phyloP scores from a whole-genome alignment of 306 rosid genomes.

The Medicago truncatula region DNA sequence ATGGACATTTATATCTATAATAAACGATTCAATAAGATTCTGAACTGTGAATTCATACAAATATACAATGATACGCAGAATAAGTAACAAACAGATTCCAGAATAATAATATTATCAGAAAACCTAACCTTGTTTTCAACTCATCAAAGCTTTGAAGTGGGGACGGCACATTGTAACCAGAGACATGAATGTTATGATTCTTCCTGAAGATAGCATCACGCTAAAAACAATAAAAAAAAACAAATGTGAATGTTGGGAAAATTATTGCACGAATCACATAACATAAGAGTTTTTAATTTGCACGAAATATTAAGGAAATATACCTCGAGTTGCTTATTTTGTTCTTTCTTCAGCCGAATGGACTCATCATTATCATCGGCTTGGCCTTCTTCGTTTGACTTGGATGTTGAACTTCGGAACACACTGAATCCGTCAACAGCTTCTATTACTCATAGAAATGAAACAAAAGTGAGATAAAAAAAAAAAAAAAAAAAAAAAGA shows the following conservation, averaged over 20 bases:
- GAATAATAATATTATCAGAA: neutral
- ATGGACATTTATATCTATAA: slow-evolving; percentile 67
- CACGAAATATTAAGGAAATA: slow-evolving; percentile 48
- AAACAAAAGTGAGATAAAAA: slow-evolving; percentile 24
- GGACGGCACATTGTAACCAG: slow-evolving; percentile 79
- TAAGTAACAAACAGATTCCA: slow-evolving; percentile 23
- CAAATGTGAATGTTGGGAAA: slow-evolving; percentile 6
- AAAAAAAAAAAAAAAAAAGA: too few relatives aligned
- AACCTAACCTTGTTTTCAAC: slow-evolving; percentile 75
- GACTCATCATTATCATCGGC: slow-evolving; percentile 39
- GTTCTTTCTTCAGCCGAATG: slow-evolving; percentile 64
- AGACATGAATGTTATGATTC: slow-evolving; percentile 77
- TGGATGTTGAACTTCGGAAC: slow-evolving; percentile 66
- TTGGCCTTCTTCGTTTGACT: slow-evolving; percentile 41
- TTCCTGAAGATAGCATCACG: slow-evolving; percentile 74
- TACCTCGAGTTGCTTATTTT: slow-evolving; percentile 82
- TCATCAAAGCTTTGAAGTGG: slow-evolving; percentile 83
- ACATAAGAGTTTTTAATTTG: neutral
- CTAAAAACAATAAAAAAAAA: slow-evolving; percentile 47
- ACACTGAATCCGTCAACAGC: slow-evolving; percentile 75
- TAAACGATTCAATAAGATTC: slow-evolving; percentile 42
- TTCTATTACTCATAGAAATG: slow-evolving; percentile 45
- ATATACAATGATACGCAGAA: slow-evolving; percentile 7
- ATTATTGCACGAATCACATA: neutral
- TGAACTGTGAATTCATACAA: slow-evolving; percentile 22